A percentile compares a stretch with the other conserved stretches of the same genome.
Conservation (phyloP, 179 eudicot species). For the Patellifolia procumbens region DNA sequence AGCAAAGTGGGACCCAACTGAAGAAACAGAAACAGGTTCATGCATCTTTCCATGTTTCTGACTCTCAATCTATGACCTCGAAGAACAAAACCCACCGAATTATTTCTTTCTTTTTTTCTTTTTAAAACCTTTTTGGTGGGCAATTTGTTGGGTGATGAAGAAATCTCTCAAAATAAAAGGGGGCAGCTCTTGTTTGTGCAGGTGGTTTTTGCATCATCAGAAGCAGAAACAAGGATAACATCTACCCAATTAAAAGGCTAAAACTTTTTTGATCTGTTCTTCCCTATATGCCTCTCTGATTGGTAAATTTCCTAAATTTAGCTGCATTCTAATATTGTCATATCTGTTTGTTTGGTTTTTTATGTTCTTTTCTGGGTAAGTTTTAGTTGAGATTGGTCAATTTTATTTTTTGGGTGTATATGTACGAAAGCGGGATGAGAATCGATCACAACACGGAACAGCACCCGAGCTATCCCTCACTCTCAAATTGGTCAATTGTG, state of each 20-base stretch:
- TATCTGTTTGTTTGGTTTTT: neutral
- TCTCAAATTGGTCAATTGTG: neutral
- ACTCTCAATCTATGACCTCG: neutral
- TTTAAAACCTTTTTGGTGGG: neutral
- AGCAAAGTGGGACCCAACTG: constrained; percentile 19
- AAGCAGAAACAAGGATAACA: neutral
- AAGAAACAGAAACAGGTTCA: constrained; percentile 28
- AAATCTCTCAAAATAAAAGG: constrained; percentile 19
- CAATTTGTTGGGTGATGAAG: constrained; percentile 1
- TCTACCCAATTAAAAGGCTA: neutral
- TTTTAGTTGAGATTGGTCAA: neutral
- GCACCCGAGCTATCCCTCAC: no score
- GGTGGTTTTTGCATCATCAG: constrained; percentile 22
- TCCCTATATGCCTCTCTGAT: no score
- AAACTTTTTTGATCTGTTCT: neutral
- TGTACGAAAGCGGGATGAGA: no score
- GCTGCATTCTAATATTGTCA: neutral
- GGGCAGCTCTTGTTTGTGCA: neutral
- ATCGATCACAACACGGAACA: no score
- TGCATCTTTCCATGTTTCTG: constrained; percentile 31
- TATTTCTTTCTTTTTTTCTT: neutral
- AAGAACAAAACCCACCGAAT: constrained; percentile 20
- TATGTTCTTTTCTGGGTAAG: neutral
- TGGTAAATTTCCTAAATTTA: neutral
- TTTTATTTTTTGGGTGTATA: no score